Base-by-base conservation (phyloP, 805 yeast species). In the Isabelozyma heimii region DNA sequence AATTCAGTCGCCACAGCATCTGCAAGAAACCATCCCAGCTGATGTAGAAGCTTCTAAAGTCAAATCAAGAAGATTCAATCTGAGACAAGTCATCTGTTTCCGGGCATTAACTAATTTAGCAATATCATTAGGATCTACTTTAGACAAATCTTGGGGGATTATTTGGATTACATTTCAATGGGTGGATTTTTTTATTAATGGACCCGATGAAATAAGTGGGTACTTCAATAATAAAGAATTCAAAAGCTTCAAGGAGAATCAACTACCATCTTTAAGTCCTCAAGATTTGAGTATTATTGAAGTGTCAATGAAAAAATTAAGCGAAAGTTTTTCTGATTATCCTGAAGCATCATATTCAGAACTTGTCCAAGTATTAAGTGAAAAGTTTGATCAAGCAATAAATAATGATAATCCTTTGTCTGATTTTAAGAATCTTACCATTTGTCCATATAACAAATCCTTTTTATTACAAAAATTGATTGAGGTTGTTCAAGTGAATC, bases 71-170 rank as follows among this genome's bases (percentile, higher is more conserved):
- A 61, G 62, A 30, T 70, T 88, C 41, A 81, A 84, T 50, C 75
- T 88, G 0, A 77, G 96, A 47, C 90, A 89, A 52, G 76, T 89
- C 1, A 76, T 85, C 8, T 83, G 96, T 55, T 80, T 90, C 38
- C 74, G 97, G 44, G 97, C 96, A 0, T 65, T 92, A 37, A 70
- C 85, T 3, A 87, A 89, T 51, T 70, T 92, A 44, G 91, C 92
- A 0, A 77, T 84, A 2, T 87, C 97, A 0, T 66, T 92, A n/a
- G 97, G 97, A 0, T 80, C 91, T 0, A 79, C 83, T 1, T 72
- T 92, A 13, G 79, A 78, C 5, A 62, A 69, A 3, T 81, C 87
- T 30, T 92, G 98, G 98, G 65, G 68, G 10, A 75, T 70, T 27
- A 61, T 73, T 16, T 73, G 73, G 73, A 75, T 80, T 4, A 79